phyloP scores from a whole-genome alignment of 305 asterid genomes.

The Ajuga reptans region DNA sequence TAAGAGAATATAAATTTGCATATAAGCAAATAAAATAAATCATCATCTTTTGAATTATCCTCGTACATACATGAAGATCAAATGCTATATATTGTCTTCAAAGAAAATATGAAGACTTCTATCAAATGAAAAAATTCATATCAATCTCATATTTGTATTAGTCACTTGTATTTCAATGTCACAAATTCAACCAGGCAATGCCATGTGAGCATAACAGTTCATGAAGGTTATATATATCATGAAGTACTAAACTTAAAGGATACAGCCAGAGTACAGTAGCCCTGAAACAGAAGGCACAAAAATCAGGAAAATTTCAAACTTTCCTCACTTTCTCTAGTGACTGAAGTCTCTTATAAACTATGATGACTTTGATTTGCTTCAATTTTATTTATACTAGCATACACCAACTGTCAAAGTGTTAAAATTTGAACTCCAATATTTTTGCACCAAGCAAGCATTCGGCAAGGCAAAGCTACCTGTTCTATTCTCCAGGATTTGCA shows the following conservation, averaged over 20 bases:
- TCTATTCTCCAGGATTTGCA: neutral
- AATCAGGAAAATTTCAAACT: neutral
- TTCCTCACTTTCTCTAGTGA: neutral
- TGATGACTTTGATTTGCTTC: neutral
- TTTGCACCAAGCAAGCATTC: neutral
- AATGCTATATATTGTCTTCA: neutral
- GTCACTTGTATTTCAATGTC: neutral
- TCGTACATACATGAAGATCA: neutral
- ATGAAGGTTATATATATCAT: neutral
- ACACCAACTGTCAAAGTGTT: neutral
- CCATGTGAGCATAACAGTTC: neutral
- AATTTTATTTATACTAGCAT: neutral
- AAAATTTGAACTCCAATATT: neutral
- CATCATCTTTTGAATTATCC: neutral
- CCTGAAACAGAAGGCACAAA: neutral
- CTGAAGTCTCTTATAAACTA: neutral
- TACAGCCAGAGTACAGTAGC: neutral
- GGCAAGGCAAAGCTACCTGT: neutral
- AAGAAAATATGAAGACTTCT: neutral
- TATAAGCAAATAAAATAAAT: neutral
- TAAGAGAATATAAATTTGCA: neutral
- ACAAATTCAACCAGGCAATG: neutral
- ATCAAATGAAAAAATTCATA: neutral
- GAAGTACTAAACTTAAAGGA: neutral
- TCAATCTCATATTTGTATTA: neutral